These are phyloP conservation scores for Sextonia rubra DNA, from an alignment of 164 flowering plant species.

Conservation along the genomic window DNA sequence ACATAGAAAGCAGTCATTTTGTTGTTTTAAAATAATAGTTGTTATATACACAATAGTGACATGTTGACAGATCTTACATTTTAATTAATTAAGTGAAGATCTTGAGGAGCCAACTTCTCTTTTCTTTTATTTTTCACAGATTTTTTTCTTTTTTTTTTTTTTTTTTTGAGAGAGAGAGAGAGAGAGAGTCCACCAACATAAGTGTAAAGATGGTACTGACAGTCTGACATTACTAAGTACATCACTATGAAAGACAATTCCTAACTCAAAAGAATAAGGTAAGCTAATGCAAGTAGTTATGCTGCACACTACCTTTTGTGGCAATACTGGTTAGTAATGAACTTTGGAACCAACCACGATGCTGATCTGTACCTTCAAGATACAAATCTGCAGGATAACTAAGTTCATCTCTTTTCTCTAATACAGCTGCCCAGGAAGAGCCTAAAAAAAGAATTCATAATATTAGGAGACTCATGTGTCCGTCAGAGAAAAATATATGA, in stretches of 20 bases:
- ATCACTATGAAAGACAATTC: neutral
- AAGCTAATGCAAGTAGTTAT: neutral
- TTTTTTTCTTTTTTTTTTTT: too few relatives aligned
- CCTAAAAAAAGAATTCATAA: slow-evolving; percentile 37
- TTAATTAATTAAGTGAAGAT: too few relatives aligned
- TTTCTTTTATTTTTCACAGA: too few relatives aligned
- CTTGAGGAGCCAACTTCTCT: too few relatives aligned
- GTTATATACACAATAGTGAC: too few relatives aligned
- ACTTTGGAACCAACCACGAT: slow-evolving; percentile 99
- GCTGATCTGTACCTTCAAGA: slow-evolving; percentile 98
- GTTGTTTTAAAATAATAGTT: too few relatives aligned
- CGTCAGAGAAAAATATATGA: slow-evolving; percentile 3
- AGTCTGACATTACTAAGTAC: neutral
- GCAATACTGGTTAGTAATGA: slow-evolving; percentile 90
- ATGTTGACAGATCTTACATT: too few relatives aligned
- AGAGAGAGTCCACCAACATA: too few relatives aligned
- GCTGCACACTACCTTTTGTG: slow-evolving; percentile 46
- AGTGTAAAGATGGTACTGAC: too few relatives aligned
- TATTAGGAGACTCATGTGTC: neutral
- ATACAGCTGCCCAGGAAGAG: slow-evolving; percentile 97
- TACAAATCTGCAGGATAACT: slow-evolving; percentile 88
- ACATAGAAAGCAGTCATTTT: too few relatives aligned
- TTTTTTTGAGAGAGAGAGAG: too few relatives aligned
- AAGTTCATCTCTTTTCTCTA: slow-evolving; percentile 62
- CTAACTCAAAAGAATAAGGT: neutral